Percentiles rank a stretch among this genome's conserved stretches.
phyloP scores from a whole-genome alignment of 768 basidiomycete species.

The Coprinopsis strossmayeri region DNA sequence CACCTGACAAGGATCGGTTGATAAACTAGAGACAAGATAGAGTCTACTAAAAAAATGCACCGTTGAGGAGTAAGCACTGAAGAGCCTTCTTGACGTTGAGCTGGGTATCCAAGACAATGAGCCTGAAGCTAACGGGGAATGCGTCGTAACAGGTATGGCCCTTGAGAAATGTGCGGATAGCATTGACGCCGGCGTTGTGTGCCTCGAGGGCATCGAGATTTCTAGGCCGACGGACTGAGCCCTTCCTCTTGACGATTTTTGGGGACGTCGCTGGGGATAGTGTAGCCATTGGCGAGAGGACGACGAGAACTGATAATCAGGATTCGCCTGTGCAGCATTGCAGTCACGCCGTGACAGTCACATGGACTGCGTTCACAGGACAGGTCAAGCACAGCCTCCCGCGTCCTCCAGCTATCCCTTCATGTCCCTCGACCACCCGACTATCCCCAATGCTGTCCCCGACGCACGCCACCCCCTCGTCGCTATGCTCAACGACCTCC shows the following conservation, averaged over 20 bases:
- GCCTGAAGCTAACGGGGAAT: slow-evolving; percentile 92
- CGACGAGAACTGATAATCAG: background rate
- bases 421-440: no score
- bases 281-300: slow-evolving; percentile 28
- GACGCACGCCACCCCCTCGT: slow-evolving; percentile 2
- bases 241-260: slow-evolving; percentile 42
- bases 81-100: slow-evolving; percentile 95
- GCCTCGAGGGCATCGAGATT: slow-evolving; percentile 37
- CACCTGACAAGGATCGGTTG: slow-evolving; percentile 47
- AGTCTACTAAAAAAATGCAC: slow-evolving; percentile 25
- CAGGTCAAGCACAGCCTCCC: background rate
- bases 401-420: no score
- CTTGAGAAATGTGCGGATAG: slow-evolving; percentile 79
- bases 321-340: background rate
- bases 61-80: slow-evolving; percentile 79
- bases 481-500: background rate
- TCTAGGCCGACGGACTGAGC: slow-evolving; percentile 46
- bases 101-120: slow-evolving; percentile 95
- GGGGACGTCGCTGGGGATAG: slow-evolving; percentile 47
- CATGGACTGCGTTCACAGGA: background rate
- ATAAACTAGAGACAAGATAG: slow-evolving; percentile 9
- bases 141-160: slow-evolving; percentile 90
- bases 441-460: no score
- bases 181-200: slow-evolving; percentile 62
- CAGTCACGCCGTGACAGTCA: no score